Evolutionary conservation across 2,329 filamentous ascomycete species (phyloP).

Genomic region (Fonsecaea pugnacius): DNA sequence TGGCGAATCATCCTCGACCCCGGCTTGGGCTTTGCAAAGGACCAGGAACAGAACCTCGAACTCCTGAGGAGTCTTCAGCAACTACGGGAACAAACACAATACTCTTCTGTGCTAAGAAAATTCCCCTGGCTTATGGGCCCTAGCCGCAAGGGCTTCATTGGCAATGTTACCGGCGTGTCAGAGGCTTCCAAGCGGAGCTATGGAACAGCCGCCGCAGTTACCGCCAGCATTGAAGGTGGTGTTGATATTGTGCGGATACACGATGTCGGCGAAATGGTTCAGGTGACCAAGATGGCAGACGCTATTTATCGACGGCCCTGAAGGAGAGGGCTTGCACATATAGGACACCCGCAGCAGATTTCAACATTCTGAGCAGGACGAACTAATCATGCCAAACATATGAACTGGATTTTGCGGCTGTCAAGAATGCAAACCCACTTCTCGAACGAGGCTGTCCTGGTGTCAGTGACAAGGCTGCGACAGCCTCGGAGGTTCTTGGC

Average conservation of each 20-base stretch:
- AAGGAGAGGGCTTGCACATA: not conserved
- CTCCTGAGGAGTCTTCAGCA: conserved; percentile 70
- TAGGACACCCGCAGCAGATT: not conserved
- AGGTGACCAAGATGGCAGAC: conserved; percentile 85
- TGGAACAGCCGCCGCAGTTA: conserved; percentile 88
- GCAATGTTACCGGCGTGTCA: conserved; percentile 74
- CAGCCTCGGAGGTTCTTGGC: conserved; percentile 6
- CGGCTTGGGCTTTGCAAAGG: conserved; percentile 92
- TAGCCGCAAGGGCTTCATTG: conserved; percentile 89
- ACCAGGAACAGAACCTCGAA: conserved; percentile 76
- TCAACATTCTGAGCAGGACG: not conserved
- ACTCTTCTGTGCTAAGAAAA: conserved; percentile 63
- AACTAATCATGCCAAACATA: not conserved
- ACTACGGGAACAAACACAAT: conserved; percentile 67
- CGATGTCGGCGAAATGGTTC: conserved; percentile 82
- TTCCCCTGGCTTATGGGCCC: conserved; percentile 88
- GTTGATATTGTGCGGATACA: conserved; percentile 93
- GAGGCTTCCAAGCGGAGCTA: conserved; percentile 72
- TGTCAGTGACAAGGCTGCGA: conserved; percentile 1
- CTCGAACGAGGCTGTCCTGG: not conserved
- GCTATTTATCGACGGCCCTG: conserved; percentile 72
- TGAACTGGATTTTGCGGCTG: not conserved
- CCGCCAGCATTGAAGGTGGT: conserved; percentile 81
- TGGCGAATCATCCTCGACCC: conserved; percentile 97
- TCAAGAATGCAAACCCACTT: not conserved